Evolutionary conservation across 768 basidiomycete genomes (phyloP), one percentile per base, ranked within the genome.

Genomic region (Hortiboletus campestris): DNA sequence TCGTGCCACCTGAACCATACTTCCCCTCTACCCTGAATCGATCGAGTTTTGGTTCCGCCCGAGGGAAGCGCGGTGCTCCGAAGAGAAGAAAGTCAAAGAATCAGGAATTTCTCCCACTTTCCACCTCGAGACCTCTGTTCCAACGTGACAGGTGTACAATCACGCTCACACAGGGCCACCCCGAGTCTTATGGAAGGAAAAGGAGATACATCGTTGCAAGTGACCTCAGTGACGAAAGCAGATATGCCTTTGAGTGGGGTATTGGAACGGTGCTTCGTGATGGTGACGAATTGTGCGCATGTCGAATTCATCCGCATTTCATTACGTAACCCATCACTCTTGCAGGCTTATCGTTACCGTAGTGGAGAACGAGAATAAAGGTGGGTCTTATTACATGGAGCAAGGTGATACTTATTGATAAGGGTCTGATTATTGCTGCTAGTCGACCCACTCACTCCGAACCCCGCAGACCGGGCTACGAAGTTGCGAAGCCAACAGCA

Each of bases 201-300:
- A 80, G 82, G 57, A 74, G 73, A 57, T 99, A 98, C 71, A 78
- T 97, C 12, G 88, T 98, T 20, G 90, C 94, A 6, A 97, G 94
- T 66, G 97, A 99, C 80, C 69, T 98, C 63, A 93, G 90, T 57
- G 92, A 97, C 61, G 96, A 99, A 74, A 88, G 86, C 71, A 79
- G 88, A 34, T 99, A 95, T 71, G 97, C 97, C 1, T 84, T 98
- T 7, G 95, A 98, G 71, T 99, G 96, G 97, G 93, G 91, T 11
- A 95, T 98, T 51, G 96, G 95, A 3, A 98, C 96, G 0, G 96
- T 98, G 3, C 75, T 97, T 57, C 76, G 94, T 58, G 94, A 98
- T 72, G 96, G 96, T 2, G 97, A 99, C 64, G 91, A 95, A 72
- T 76, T 94, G 86, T 83, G 51, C 50, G 77, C 68, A 19, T 57